Evolutionary conservation across 805 yeast species (phyloP).

Genomic region (Metschnikowia hibisci): DNA sequence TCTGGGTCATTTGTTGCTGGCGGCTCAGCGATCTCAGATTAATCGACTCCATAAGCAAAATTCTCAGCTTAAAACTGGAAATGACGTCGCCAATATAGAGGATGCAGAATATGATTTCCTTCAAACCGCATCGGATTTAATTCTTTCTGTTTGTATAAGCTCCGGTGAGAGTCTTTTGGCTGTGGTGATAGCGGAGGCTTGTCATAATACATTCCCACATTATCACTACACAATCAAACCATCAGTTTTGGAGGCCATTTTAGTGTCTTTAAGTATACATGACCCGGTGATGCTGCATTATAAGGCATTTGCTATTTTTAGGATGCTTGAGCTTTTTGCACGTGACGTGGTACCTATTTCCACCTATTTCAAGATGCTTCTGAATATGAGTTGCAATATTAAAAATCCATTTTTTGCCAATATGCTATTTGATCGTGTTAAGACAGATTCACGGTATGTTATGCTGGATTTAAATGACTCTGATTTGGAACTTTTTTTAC

Average conservation of each 20-base stretch:
- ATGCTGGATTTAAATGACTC: background rate
- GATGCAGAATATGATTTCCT: background rate
- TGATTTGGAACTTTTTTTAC: background rate
- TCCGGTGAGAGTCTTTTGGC: conserved; percentile 3
- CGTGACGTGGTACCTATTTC: conserved; percentile 1
- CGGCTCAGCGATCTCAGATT: background rate
- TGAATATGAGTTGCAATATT: conserved; percentile 7
- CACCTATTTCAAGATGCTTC: conserved; percentile 6
- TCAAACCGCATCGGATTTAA: background rate
- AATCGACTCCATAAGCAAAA: background rate
- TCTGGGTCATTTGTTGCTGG: conserved; percentile 1
- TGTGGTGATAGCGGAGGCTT: conserved; percentile 1
- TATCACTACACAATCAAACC: background rate
- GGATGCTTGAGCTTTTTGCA: conserved; percentile 4
- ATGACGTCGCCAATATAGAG: background rate
- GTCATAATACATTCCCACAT: background rate
- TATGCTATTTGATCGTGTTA: conserved; percentile 12
- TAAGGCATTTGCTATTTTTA: conserved; percentile 13
- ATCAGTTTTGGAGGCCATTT: conserved; percentile 7
- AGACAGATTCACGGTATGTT: background rate
- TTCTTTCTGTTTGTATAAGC: conserved; percentile 3
- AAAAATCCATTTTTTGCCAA: conserved; percentile 20
- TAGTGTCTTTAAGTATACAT: conserved; percentile 9
- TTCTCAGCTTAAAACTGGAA: background rate
- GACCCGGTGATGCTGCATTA: conserved; percentile 11